Evolutionary conservation across 2,329 filamentous ascomycete genomes (phyloP).

Genomic region (Trichoderma cornu-damae): DNA sequence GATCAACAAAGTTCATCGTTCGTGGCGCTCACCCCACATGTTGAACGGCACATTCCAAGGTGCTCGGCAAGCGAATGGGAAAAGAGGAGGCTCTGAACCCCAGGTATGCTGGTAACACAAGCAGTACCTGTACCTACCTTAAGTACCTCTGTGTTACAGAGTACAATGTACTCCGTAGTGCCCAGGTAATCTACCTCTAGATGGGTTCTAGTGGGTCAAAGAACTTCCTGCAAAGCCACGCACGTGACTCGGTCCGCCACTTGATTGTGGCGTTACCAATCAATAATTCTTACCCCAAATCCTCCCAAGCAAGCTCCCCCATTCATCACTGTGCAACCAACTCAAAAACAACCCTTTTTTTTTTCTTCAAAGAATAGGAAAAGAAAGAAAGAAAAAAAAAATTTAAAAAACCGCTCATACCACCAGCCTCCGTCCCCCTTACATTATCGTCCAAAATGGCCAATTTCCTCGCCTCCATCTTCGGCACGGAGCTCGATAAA

Average conservation of each 20-base stretch:
- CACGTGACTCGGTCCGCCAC: slow-evolving; percentile 30
- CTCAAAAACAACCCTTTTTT: too few species aligned
- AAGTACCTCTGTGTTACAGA: too few species aligned
- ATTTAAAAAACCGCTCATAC: neutral
- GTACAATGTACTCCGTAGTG: neutral
- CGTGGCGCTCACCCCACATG: too few species aligned
- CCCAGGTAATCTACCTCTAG: neutral
- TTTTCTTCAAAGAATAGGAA: too few species aligned
- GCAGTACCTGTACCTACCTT: too few species aligned
- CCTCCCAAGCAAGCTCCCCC: neutral
- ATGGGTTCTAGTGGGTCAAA: neutral
- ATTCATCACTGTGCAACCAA: too few species aligned
- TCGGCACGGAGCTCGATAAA: slow-evolving; percentile 99
- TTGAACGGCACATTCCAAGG: too few species aligned
- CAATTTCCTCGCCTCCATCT: slow-evolving; percentile 98
- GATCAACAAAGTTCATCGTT: too few species aligned
- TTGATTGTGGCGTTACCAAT: slow-evolving; percentile 24
- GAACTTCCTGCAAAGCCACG: slow-evolving; percentile 22
- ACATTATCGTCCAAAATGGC: slow-evolving; percentile 58
- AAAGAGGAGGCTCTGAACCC: too few species aligned
- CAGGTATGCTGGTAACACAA: too few species aligned
- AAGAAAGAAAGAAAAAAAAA: neutral
- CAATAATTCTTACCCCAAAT: slow-evolving; percentile 23
- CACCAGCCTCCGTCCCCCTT: neutral
- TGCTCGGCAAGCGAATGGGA: too few species aligned